A percentile compares a stretch with the other conserved stretches of the same genome.
Evolutionary conservation across 805 yeast genomes (phyloP).

Genomic region (Cyberlindnera amylophila): DNA sequence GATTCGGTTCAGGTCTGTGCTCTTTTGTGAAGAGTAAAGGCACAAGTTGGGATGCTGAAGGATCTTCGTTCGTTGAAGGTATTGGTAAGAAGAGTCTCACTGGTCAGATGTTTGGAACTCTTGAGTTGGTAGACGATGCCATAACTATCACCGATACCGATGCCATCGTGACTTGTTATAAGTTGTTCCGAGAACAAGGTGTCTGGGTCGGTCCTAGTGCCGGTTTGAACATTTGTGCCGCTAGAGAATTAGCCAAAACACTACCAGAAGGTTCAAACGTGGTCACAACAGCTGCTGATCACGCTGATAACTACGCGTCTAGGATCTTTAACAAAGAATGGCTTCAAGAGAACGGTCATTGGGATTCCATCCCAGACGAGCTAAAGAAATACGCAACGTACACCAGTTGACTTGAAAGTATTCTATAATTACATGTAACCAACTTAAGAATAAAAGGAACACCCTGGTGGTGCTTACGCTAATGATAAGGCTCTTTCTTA

Average conservation of each 20-base stretch:
- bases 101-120: slow-evolving; percentile 20
- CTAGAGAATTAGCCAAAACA: slow-evolving; percentile 18
- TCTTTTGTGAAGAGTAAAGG: slow-evolving; percentile 21
- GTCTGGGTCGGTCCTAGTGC: slow-evolving; percentile 25
- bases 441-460: too few relatives aligned
- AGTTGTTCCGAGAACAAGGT: slow-evolving; percentile 17
- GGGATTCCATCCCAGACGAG: slow-evolving; percentile 21
- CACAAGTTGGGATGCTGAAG: slow-evolving; percentile 22
- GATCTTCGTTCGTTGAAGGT: slow-evolving; percentile 26
- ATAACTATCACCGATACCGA: slow-evolving; percentile 19
- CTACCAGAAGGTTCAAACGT: slow-evolving; percentile 26
- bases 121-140: slow-evolving; percentile 19
- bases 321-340: slow-evolving; percentile 21
- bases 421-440: too few relatives aligned
- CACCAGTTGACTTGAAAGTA: too few relatives aligned
- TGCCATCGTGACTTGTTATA: slow-evolving; percentile 17
- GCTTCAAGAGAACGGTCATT: slow-evolving; percentile 20
- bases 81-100: slow-evolving; percentile 24
- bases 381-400: slow-evolving; percentile 16
- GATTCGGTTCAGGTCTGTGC: slow-evolving; percentile 72
- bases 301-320: slow-evolving; percentile 22
- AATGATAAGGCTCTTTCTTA: too few relatives aligned
- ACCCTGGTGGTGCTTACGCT: too few relatives aligned
- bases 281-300: slow-evolving; percentile 25
- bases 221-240: slow-evolving; percentile 24